Evolutionary conservation across 1,284 basidiomycete genomes (phyloP).

Genomic region (Ustilago loliicola): DNA sequence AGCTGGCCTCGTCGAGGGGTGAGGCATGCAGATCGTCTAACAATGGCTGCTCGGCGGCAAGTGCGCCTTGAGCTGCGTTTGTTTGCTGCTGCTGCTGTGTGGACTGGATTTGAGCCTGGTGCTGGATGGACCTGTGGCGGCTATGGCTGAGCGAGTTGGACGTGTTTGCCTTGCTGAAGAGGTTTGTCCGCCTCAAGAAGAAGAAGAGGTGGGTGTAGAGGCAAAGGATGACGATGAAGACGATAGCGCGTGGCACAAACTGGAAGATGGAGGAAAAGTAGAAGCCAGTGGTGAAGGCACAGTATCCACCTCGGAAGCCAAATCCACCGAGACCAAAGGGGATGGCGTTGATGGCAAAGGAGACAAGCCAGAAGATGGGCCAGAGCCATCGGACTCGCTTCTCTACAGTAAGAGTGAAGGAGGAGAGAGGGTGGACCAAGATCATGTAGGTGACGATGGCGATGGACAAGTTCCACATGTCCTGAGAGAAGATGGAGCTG

Average conservation of each 20-base stretch:
- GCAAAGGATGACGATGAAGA: conserved; percentile 57
- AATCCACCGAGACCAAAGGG: conserved; percentile 53
- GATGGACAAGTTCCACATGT: conserved; percentile 65
- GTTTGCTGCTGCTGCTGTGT: conserved; percentile 5
- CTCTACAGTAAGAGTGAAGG: conserved; percentile 56
- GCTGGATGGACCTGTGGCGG: conserved; percentile 12
- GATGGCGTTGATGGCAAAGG: conserved; percentile 52
- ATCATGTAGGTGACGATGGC: conserved; percentile 65
- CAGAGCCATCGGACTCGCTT: conserved; percentile 58
- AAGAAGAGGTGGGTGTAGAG: conserved; percentile 68
- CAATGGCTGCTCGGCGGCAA: conserved; percentile 10
- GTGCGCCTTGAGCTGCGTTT: conserved; percentile 1
- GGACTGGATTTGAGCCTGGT: conserved; percentile 7
- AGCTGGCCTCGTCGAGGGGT: conserved; percentile 3
- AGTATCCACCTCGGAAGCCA: conserved; percentile 59
- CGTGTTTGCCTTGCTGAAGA: conserved; percentile 49
- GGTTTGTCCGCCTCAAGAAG: conserved; percentile 61
- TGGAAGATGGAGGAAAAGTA: conserved; percentile 56
- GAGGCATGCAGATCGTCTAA: conserved; percentile 4
- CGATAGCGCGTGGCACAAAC: conserved; percentile 56
- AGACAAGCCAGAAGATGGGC: conserved; percentile 59
- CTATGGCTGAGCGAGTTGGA: conserved; percentile 31
- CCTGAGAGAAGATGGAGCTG: conserved; percentile 60
- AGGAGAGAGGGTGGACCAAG: conserved; percentile 60
- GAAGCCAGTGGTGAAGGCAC: conserved; percentile 38